Evolutionary conservation across 768 basidiomycete species (phyloP), one percentile per base, ranked within the genome.

Genomic region (Mycena rebaudengoi): DNA sequence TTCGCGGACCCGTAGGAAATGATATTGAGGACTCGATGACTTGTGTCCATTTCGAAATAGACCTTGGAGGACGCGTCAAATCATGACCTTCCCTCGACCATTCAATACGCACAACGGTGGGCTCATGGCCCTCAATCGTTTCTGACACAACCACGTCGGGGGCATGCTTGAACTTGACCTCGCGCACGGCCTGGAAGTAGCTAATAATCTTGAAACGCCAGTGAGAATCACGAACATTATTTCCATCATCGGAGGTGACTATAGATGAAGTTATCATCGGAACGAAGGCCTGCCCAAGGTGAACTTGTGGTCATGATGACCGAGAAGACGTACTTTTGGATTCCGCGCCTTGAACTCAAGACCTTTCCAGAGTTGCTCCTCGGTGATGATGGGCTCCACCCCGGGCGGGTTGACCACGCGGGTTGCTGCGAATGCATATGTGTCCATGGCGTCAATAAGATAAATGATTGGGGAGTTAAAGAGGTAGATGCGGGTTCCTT

Each of bases 291-390:
- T 66, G 41, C 23, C 10, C n/a, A n/a, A 23, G 18, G 39, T 45
- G 12, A 14, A 23, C 16, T 10, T 8, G 33, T 18, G 14, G 44
- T 39, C 11, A 32, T 7, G 5, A 18, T 35, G 25, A 29, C 7
- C 32, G 1, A 18, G 28, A 37, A 20, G 10, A 28, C 56, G 21
- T 10, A 62, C 65, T 10, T 20, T 20, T 0, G 65, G 65, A 26
- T 66, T 59, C 13, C 56, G 60, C 37, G 56, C 60, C 49, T 62
- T 66, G 20, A 49, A 53, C 37, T 66, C 60, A 23, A 66, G 60
- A 2, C 16, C 65, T 33, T 66, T 66, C 65, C 65, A 66, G 14
- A 66, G 45, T 30, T 66, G 65, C 23, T 58, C 65, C 45, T 66
- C 65, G 10, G 65, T 66, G 21, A 66, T 40, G 32, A 55, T 45